A percentile compares a stretch with the other conserved stretches of the same genome.
These are phyloP conservation scores for Hamigera avellanea DNA, from an alignment of 495 filamentous ascomycete genomes.

Conservation along the genomic window DNA sequence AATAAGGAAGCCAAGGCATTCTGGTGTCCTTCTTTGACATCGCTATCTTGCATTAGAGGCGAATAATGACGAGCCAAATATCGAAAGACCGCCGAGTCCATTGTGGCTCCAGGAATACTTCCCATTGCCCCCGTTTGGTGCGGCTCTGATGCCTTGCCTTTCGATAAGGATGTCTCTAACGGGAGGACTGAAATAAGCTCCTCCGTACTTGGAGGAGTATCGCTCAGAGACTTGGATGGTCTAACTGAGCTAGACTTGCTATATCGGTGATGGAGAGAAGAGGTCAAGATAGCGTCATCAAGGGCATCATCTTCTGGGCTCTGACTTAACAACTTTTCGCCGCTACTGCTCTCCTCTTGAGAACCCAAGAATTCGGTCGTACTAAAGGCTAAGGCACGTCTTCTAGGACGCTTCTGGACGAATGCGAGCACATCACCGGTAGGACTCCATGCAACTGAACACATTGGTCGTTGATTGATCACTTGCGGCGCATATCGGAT, in stretches of 20 bases:
- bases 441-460: constrained; percentile 35
- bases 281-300: constrained; percentile 46
- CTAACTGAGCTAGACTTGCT: constrained; percentile 19
- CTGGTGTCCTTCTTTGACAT: constrained; percentile 19
- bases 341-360: constrained; percentile 21
- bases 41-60: constrained; percentile 21
- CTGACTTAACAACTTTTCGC: constrained; percentile 41
- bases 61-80: constrained; percentile 50
- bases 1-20: constrained; percentile 35
- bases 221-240: constrained; percentile 30
- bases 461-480: constrained; percentile 45
- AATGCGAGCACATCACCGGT: constrained; percentile 37
- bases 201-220: constrained; percentile 45
- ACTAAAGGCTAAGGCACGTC: constrained; percentile 23
- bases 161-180: constrained; percentile 49
- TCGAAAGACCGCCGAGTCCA: constrained; percentile 40
- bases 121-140: constrained; percentile 54
- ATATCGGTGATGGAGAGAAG: constrained; percentile 29
- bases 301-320: constrained; percentile 55
- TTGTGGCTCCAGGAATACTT: constrained; percentile 41
- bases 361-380: constrained; percentile 21
- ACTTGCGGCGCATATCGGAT: constrained; percentile 69
- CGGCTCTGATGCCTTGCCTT: constrained; percentile 34
- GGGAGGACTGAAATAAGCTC: constrained; percentile 39
- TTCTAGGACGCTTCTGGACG: constrained; percentile 33